Evolutionary conservation across 352 stramenopile species (phyloP), one percentile per base, ranked within the genome.

Genomic region (Phytopythium delawarense): DNA sequence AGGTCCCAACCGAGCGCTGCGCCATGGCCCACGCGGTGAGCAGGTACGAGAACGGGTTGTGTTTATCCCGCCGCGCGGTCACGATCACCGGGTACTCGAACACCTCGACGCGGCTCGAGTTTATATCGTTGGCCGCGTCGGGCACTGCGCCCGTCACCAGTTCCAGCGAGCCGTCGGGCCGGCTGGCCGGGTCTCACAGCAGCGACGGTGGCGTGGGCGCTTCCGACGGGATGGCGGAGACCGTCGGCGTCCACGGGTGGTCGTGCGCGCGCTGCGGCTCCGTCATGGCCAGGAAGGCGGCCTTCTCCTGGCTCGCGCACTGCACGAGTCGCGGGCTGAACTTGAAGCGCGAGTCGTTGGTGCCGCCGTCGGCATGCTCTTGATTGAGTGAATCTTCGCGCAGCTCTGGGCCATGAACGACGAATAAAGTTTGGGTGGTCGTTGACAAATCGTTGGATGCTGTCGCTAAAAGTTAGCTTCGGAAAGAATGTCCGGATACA

Each of bases 1-100:
- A 70, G 15, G n/a, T 70, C 53, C 71, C 76, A 83, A 0, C 58
- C 55, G 12, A 78, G 23, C 7, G 63, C 34, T 76, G 64, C 1
- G 78, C n/a, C 56, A 75, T 65, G 28, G 75, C 68, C 72, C 72
- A 84, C 34, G 73, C 62, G 53, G 81, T 81, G 2, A 82, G 51
- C 5, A 62, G 63, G 25, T 66, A 61, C n/a, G 73, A 84, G 57
- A 83, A 87, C 46, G 78, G 75, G 49, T 84, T 84, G 44, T 83
- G 75, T 53, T 84, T 75, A 37, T 87, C 72, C 7, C 64, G 65
- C 13, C 77, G 72, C 4, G 71, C 55, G 35, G 84, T 61, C 6
- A 87, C 52, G 18, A 87, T 58, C 5, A 72, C 39, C 39, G 39
- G 11, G 39, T 45, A 4, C 4, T 15, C 39, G 39, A 37, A 37